Percentiles rank a stretch among this genome's conserved stretches.
Conservation (phyloP, 768 basidiomycete species). For the Naganishia kalamii region DNA sequence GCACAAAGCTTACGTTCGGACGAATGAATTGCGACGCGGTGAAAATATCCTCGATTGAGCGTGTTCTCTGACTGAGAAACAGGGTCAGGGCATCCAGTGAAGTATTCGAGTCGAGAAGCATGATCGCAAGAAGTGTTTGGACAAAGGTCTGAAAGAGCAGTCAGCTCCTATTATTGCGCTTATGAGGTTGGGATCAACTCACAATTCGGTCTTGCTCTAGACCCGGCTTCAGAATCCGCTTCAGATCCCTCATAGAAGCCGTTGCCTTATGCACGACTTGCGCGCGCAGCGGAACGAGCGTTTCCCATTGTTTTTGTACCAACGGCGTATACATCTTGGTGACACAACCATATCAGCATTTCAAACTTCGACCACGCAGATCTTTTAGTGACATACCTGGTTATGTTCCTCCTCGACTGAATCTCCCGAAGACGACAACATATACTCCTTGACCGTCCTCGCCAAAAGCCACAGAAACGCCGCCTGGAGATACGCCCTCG, state of each 20-base stretch:
- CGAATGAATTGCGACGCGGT: conserved; percentile 8
- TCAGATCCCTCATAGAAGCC: conserved; percentile 62
- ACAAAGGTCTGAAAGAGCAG: conserved; percentile 57
- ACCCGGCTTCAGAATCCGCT: conserved; percentile 38
- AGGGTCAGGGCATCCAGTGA: conserved; percentile 64
- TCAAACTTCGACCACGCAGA: not conserved
- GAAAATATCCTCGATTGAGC: conserved; percentile 34
- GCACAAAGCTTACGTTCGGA: conserved; percentile 1
- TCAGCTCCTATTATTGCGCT: not conserved
- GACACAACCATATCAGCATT: not conserved
- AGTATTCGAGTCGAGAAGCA: conserved; percentile 81
- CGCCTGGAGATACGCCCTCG: conserved; percentile 70
- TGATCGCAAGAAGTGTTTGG: conserved; percentile 70
- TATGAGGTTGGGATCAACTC: not conserved
- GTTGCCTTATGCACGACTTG: conserved; percentile 88
- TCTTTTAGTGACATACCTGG: not conserved
- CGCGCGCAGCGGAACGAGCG: conserved; percentile 72
- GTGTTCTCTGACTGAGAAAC: conserved; percentile 58
- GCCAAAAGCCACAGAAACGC: conserved; percentile 82
- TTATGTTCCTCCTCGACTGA: not conserved
- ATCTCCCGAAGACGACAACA: conserved; percentile 46
- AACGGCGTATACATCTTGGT: conserved; percentile 75
- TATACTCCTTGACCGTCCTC: conserved; percentile 71
- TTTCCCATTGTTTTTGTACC: conserved; percentile 88
- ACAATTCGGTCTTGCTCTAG: not conserved